phyloP scores from a whole-genome alignment of 345 rosid genomes.

The Stellera chamaejasme region DNA sequence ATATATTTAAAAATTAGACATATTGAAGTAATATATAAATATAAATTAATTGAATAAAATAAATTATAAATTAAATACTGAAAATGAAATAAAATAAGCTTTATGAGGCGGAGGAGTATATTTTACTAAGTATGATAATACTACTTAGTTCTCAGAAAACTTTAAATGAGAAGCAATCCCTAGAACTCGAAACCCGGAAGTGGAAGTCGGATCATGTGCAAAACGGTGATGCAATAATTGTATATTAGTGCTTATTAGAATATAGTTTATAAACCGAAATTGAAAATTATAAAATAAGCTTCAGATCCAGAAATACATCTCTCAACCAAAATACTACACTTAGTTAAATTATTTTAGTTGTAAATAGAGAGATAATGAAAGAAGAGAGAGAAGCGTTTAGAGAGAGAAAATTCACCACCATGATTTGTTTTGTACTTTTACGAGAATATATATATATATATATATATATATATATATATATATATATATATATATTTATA shows the following conservation, averaged over 20 bases:
- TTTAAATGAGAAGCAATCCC: constrained; percentile 10
- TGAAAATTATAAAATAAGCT: constrained; percentile 27
- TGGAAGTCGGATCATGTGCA: background rate
- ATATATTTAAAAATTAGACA: too few species aligned
- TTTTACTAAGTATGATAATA: too few species aligned
- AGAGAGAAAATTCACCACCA: background rate
- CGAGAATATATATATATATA: constrained; percentile 3
- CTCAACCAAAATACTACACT: constrained; percentile 30
- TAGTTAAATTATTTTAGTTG: constrained; percentile 26
- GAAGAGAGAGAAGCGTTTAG: constrained; percentile 12
- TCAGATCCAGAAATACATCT: constrained; percentile 76
- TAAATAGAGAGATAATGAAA: background rate
- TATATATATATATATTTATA: constrained; percentile 7
- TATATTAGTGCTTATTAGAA: background rate
- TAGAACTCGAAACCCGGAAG: constrained; percentile 26
- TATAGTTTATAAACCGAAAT: background rate
- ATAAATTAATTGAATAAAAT: too few species aligned
- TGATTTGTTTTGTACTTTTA: constrained; percentile 12
- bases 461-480: constrained; percentile 8
- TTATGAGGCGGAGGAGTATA: too few species aligned
- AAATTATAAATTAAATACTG: too few species aligned
- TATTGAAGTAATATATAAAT: too few species aligned
- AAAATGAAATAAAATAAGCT: too few species aligned
- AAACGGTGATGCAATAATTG: too few species aligned
- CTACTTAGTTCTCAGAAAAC: too few species aligned